Evolutionary conservation across 306 rosid genomes (phyloP).

Genomic region (Argentina anserina): DNA sequence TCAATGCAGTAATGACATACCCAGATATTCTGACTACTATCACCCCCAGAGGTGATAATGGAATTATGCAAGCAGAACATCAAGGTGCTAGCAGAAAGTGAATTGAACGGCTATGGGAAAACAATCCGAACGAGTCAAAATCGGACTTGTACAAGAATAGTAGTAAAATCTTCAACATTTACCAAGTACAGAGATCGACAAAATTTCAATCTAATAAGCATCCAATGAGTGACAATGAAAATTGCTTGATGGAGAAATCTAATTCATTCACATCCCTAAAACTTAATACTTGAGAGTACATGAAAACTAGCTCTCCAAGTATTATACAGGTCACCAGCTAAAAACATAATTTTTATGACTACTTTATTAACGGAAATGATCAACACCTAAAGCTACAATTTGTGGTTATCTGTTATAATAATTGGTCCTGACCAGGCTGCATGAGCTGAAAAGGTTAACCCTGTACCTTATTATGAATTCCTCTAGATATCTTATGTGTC

Average conservation of each 20-base stretch:
- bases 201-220: neutral
- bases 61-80: neutral
- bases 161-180: neutral
- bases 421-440: neutral
- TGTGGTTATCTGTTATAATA: neutral
- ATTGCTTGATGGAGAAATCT: neutral
- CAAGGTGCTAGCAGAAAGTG: neutral
- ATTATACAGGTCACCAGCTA: neutral
- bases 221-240: neutral
- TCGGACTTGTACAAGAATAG: neutral
- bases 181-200: neutral
- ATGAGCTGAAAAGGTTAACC: conserved; percentile 1
- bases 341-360: neutral
- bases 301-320: neutral
- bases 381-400: neutral
- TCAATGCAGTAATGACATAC: neutral
- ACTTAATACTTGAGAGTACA: neutral
- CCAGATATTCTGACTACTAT: neutral
- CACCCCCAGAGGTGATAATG: neutral
- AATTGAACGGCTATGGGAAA: neutral
- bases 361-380: neutral
- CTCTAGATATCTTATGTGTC: conserved; percentile 67
- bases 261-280: neutral
- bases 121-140: neutral
- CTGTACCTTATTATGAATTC: conserved; percentile 82